Percentiles rank a stretch among this genome's conserved stretches.
Evolutionary conservation across 1,139 yeast genomes (phyloP).

Genomic region (Magnusiomyces fungicola): DNA sequence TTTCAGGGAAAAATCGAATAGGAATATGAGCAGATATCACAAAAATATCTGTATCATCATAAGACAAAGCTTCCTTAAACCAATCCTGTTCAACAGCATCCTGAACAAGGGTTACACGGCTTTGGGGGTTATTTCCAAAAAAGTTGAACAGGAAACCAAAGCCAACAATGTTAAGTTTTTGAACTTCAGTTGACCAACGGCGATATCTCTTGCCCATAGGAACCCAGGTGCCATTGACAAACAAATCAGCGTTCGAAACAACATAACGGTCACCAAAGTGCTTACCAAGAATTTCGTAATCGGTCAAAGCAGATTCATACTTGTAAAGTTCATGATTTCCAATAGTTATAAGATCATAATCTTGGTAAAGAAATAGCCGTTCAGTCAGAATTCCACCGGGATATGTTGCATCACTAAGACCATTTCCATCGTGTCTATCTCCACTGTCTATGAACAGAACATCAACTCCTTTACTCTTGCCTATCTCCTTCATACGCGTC

Average conservation of each 20-base stretch:
- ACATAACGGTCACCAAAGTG: conserved; percentile 62
- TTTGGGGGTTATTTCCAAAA: conserved; percentile 48
- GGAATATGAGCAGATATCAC: conserved; percentile 81
- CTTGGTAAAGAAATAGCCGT: conserved; percentile 54
- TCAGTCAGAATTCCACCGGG: conserved; percentile 65
- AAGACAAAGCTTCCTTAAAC: conserved; percentile 49
- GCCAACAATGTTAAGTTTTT: conserved; percentile 49
- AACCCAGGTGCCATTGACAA: conserved; percentile 38
- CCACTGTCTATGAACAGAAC: conserved; percentile 78
- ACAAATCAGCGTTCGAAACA: conserved; percentile 73
- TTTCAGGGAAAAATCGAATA: conserved; percentile 54
- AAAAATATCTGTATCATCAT: conserved; percentile 53
- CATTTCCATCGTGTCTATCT: conserved; percentile 93
- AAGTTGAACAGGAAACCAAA: conserved; percentile 81
- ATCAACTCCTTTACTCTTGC: conserved; percentile 48
- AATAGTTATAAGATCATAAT: conserved; percentile 72
- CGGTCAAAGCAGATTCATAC: conserved; percentile 59
- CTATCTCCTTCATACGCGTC: conserved; percentile 39
- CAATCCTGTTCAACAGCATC: conserved; percentile 53
- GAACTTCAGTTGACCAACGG: conserved; percentile 56
- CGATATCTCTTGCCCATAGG: conserved; percentile 64
- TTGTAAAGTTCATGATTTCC: conserved; percentile 91
- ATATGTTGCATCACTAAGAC: conserved; percentile 66
- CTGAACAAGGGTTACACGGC: conserved; percentile 57
- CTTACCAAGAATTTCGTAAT: conserved; percentile 51